Percentiles rank a stretch among this genome's conserved stretches.
Evolutionary conservation across 2,329 filamentous ascomycete genomes (phyloP).

Genomic region (Fusarium lyarnte): DNA sequence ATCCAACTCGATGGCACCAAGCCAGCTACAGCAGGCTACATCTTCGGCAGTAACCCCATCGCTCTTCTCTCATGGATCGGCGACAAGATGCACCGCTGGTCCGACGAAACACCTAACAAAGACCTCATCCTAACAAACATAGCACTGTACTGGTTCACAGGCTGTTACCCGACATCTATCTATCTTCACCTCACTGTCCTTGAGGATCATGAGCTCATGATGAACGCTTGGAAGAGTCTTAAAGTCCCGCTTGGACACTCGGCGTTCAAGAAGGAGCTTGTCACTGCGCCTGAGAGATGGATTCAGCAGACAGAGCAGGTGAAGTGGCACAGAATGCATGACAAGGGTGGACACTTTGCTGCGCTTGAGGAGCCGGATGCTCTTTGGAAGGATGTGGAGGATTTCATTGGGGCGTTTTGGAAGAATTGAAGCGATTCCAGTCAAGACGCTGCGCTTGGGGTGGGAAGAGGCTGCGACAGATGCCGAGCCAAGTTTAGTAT

Average conservation of each 20-base stretch:
- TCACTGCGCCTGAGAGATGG: constrained; percentile 6
- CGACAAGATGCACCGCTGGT: constrained; percentile 20
- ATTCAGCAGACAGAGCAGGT: constrained; percentile 9
- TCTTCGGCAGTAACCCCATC: constrained; percentile 6
- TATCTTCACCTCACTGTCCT: background rate
- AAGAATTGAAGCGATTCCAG: background rate
- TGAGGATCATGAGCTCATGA: background rate
- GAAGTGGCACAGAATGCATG: constrained; percentile 22
- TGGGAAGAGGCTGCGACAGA: rapidly evolving
- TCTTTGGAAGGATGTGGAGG: constrained; percentile 24
- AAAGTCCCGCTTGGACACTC: constrained; percentile 6
- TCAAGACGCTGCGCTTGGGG: background rate
- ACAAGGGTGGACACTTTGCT: constrained; percentile 27
- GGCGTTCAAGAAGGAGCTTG: constrained; percentile 6
- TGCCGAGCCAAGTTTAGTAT: rapidly evolving
- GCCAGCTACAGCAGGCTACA: constrained; percentile 5
- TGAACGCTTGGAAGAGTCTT: constrained; percentile 1
- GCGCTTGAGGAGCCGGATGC: constrained; percentile 24
- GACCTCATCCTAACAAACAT: constrained; percentile 16
- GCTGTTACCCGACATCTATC: constrained; percentile 15
- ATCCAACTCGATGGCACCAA: constrained; percentile 20
- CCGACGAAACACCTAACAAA: background rate
- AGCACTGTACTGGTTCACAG: constrained; percentile 12
- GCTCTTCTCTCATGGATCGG: constrained; percentile 14
- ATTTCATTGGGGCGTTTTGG: constrained; percentile 22